Base-by-base conservation (phyloP, 2,329 filamentous ascomycete genomes). In the Aureobasidium uvarum region DNA sequence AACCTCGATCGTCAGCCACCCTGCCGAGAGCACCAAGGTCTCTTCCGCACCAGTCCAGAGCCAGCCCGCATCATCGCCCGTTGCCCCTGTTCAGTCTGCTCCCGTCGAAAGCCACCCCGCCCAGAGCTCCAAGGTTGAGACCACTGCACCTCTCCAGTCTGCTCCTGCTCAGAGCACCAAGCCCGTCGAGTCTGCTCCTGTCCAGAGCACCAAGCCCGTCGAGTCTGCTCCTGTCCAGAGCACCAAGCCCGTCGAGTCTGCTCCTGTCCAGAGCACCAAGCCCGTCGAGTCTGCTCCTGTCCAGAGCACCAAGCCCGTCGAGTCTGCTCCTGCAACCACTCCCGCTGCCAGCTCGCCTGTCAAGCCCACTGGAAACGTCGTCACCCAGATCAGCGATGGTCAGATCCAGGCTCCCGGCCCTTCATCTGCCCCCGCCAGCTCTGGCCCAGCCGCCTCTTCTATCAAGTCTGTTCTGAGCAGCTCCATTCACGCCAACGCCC, bases 1-100 rank as follows among this genome's bases (percentile, higher is more conserved):
- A 1, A 80, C 79, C 55, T 80, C 77, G 63, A 70, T 66, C 31
- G 33, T 68, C n/a, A 52, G 41, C 43, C 18, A 45, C 50, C 62
- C 41, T 20, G 45, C 33, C 7, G 38, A 59, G 38, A 46, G 55
- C 55, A 54, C 38, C 16, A 39, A 38, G 2, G 2, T 33, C n/a
- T 18, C 55, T 45, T 48, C 43, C 10, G 43, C 31, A 25, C 45
- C 58, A 7, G 58, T 31, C 8, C 28, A 25, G 28, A 25, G 39
- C 25, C 64, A 50, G n/a, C 56, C 33, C 10, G 50, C 52, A 13
- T 51, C 63, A 2, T 50, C 63, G 52, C 52, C 36, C 20, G 23
- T 55, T 52, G 50, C 50, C 6, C 31, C 50, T 10, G 50, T 38
- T 3, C 23, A 28, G 43, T 43, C 38, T n/a, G 50, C 50, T 16